Conservation (phyloP, 2,329 filamentous ascomycete genomes). For the Diplodia sapinea region DNA sequence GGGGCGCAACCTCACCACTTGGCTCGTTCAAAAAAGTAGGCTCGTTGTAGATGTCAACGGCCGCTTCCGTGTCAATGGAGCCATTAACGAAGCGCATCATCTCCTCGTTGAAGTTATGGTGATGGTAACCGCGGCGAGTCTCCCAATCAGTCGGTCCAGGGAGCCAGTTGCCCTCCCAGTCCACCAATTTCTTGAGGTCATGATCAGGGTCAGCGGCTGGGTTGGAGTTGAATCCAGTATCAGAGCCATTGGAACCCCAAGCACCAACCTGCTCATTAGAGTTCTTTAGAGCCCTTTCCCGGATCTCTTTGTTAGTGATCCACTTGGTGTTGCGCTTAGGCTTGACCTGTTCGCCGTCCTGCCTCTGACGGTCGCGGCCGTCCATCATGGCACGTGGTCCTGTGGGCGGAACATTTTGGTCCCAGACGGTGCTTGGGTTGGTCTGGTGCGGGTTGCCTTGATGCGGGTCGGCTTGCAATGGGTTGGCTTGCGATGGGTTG, state of each 20-base stretch:
- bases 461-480: no score
- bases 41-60: slow-evolving; percentile 12
- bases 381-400: not conserved
- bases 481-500: no score
- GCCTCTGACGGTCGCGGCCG: not conserved
- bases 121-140: slow-evolving; percentile 40
- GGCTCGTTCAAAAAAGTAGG: not conserved
- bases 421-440: not conserved
- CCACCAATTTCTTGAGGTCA: slow-evolving; percentile 46
- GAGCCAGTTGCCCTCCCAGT: slow-evolving; percentile 55
- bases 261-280: not conserved
- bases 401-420: not conserved
- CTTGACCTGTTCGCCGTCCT: not conserved
- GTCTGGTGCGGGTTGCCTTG: not conserved
- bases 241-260: slow-evolving; percentile 8
- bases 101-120: slow-evolving; percentile 42
- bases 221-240: slow-evolving; percentile 7
- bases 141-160: slow-evolving; percentile 58
- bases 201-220: slow-evolving; percentile 18
- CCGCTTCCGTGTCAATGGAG: slow-evolving; percentile 26
- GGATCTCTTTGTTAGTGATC: slow-evolving; percentile 28
- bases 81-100: slow-evolving; percentile 45
- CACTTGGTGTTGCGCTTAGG: slow-evolving; percentile 12
- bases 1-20: slow-evolving; percentile 22
- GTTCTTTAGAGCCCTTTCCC: slow-evolving; percentile 1